A percentile compares a stretch with the other conserved stretches of the same genome.
Conservation (phyloP, 352 stramenopile species). For the Thalassiosira exigua region DNA sequence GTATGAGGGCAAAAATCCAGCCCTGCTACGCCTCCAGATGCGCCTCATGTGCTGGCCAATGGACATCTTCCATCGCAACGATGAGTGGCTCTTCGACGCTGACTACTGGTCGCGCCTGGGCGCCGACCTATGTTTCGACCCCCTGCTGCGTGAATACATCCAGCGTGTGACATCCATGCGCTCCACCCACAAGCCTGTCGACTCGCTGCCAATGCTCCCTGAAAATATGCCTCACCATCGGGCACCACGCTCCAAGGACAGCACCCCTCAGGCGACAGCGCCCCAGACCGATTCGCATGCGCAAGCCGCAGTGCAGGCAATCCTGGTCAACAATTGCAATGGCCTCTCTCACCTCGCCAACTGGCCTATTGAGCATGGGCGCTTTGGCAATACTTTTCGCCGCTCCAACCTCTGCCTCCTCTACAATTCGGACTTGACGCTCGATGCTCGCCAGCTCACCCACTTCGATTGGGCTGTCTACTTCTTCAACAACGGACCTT, state of each 20-base stretch:
- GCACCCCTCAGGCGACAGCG: too few species aligned
- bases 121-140: slow-evolving; percentile 18
- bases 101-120: slow-evolving; percentile 26
- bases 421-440: slow-evolving; percentile 9
- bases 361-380: too few species aligned
- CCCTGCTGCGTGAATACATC: slow-evolving; percentile 16
- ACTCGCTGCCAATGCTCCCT: too few species aligned
- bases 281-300: too few species aligned
- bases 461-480: slow-evolving; percentile 30
- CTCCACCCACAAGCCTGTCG: too few species aligned
- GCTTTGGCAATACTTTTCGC: too few species aligned
- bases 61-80: slow-evolving; percentile 15
- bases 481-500: slow-evolving; percentile 22
- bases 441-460: neutral
- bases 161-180: neutral
- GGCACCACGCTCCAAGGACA: neutral
- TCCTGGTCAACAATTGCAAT: too few species aligned
- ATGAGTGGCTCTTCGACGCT: slow-evolving; percentile 1
- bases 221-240: too few species aligned
- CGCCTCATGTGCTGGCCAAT: slow-evolving; percentile 36
- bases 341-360: too few species aligned
- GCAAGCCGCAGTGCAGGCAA: too few species aligned
- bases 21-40: slow-evolving; percentile 33
- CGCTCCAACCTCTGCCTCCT: too few species aligned
- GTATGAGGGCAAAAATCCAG: slow-evolving; percentile 32